Conservation (phyloP, 2,329 filamentous ascomycete species). For the Verticillium longisporum region DNA sequence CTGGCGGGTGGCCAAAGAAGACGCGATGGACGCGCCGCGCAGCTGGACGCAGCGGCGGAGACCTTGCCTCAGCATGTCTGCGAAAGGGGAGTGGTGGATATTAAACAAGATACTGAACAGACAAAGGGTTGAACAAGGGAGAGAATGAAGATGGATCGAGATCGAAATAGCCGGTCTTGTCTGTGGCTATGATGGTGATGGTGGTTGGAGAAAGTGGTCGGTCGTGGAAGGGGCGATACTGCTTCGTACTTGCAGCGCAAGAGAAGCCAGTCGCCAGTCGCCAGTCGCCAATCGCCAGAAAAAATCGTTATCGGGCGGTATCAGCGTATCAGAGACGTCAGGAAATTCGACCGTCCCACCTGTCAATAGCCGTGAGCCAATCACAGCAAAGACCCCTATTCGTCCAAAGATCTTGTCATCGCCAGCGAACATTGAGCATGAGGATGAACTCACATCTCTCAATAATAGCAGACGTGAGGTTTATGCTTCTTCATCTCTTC, state of each 20-base stretch:
- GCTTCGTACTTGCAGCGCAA: neutral
- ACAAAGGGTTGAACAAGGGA: neutral
- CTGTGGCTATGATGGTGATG: neutral
- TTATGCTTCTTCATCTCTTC: too few relatives aligned
- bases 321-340: neutral
- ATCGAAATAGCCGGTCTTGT: neutral
- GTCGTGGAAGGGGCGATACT: neutral
- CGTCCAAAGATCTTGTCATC: neutral
- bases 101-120: neutral
- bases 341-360: neutral
- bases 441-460: too few relatives aligned
- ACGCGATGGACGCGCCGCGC: slow-evolving; percentile 17
- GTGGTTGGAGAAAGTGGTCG: neutral
- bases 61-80: slow-evolving; percentile 17
- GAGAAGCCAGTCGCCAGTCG: neutral
- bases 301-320: neutral
- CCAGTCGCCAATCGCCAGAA: neutral
- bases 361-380: neutral
- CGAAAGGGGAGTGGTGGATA: neutral
- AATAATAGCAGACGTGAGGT: too few relatives aligned
- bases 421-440: neutral
- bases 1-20: slow-evolving; percentile 4
- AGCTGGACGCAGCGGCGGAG: slow-evolving; percentile 30
- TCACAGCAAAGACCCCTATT: neutral
- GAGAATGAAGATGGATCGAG: neutral